A percentile compares a stretch with the other conserved stretches of the same genome.
These are phyloP conservation scores for Madurella mycetomatis DNA, from an alignment of 2,329 filamentous ascomycete genomes.

Conservation along the genomic window DNA sequence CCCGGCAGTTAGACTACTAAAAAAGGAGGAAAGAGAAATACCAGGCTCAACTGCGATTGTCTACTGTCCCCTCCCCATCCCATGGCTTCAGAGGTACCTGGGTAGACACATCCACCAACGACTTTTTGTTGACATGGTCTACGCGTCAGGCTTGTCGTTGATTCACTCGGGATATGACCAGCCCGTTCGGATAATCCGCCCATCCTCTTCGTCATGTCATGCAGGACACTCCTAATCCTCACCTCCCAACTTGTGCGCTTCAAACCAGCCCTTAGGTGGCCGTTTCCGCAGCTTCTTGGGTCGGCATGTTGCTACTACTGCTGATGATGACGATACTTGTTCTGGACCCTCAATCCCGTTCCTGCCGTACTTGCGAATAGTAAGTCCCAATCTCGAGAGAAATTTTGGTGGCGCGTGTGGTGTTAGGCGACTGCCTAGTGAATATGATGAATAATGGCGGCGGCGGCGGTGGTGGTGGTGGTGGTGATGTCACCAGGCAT, in stretches of 20 bases:
- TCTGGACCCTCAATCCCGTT: neutral
- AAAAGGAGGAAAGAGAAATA: neutral
- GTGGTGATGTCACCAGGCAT: constrained; percentile 65
- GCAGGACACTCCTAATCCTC: constrained; percentile 1
- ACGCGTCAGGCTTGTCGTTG: no score
- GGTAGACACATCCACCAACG: no score
- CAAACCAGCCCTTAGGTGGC: constrained; percentile 30
- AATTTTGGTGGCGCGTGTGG: no score
- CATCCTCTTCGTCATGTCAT: neutral
- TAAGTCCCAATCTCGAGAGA: neutral
- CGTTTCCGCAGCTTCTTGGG: constrained; percentile 44
- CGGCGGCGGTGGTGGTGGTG: constrained; percentile 15
- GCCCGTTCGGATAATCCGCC: neutral
- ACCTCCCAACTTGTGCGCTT: constrained; percentile 25
- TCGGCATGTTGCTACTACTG: constrained; percentile 23
- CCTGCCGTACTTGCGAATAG: neutral
- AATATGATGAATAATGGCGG: neutral
- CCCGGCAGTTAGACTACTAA: neutral
- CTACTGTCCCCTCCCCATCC: no score
- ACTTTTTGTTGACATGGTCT: no score
- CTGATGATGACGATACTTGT: constrained; percentile 19
- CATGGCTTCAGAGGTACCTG: no score
- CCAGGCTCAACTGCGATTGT: neutral
- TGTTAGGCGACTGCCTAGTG: neutral
- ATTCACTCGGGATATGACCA: no score